A percentile compares a stretch with the other conserved stretches of the same genome.
Conservation (phyloP, 257 asterid genomes). For the Phtheirospermum japonicum region DNA sequence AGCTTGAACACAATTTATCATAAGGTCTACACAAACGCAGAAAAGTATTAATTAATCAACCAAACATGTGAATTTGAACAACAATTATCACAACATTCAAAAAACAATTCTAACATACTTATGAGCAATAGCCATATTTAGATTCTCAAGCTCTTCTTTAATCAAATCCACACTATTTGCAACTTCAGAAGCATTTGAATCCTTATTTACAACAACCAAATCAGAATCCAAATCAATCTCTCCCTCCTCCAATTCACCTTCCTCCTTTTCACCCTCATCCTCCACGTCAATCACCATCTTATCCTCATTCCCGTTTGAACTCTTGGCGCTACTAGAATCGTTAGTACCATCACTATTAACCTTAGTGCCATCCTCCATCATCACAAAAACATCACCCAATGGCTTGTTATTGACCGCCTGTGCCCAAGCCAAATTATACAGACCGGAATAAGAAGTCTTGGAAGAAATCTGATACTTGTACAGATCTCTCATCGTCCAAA, state of each 20-base stretch:
- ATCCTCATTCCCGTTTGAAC: conserved; percentile 28
- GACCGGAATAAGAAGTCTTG: conserved; percentile 54
- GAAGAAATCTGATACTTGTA: conserved; percentile 62
- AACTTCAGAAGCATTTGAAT: conserved; percentile 1
- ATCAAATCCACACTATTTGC: conserved; percentile 36
- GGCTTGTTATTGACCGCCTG: conserved; percentile 95
- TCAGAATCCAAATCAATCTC: conserved; percentile 98
- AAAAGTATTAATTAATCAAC: conserved; percentile 1
- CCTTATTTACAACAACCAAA: conserved; percentile 32
- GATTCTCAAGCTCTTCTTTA: conserved; percentile 48
- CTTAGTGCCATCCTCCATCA: conserved; percentile 47
- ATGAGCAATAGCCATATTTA: conserved; percentile 46
- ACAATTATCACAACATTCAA: conserved; percentile 5
- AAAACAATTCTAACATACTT: conserved; percentile 50
- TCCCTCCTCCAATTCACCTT: conserved; percentile 96
- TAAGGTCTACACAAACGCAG: conserved; percentile 57
- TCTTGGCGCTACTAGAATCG: conserved; percentile 18
- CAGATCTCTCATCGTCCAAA: conserved; percentile 81
- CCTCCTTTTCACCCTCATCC: conserved; percentile 70
- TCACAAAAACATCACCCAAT: conserved; percentile 62
- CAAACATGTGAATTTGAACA: not conserved
- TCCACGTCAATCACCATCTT: conserved; percentile 55
- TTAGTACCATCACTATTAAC: conserved; percentile 28
- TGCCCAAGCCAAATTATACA: conserved; percentile 93
- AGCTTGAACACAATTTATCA: conserved; percentile 46